Base-by-base conservation (phyloP, 352 stramenopile species). In the Globisporangium nodosum region DNA sequence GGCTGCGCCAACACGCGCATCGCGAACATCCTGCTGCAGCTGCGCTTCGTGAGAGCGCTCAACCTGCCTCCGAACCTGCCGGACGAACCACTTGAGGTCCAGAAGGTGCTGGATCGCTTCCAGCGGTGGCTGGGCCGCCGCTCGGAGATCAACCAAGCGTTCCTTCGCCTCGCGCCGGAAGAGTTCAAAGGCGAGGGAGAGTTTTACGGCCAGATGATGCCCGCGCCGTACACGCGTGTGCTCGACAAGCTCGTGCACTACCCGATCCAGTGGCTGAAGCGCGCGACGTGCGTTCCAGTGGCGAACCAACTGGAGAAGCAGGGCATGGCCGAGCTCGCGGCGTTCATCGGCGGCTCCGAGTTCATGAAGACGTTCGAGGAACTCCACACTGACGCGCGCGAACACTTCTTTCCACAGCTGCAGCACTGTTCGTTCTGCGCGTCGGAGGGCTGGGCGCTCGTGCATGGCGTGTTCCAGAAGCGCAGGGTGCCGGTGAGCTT, bases 351-450 rank as follows among this genome's bases (percentile, higher is more conserved):
- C 24, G 80, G 80, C 7, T 72, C 68, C 1, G 73, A 87, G 52
- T 94, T 92, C 56, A 76, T 74, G 0, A 77, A 85, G 49, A 85
- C 66, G 0, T 93, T 93, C 52, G 81, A 89, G 52, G 71, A 91
- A 54, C 54, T 76, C 12, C 76, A 91, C 46, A 67, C 83, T 0
- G 72, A 73, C 52, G 81, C 76, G 21, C 54, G 65, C 0, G 64
- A 79, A 40, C 57, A 78, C 52, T 80, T 71, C 31, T 91, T 93
- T 37, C 56, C 71, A 31, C 84, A 93, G 43, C 64, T 93, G 0
- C 57, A 54, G 0, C 55, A 66, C 18, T 90, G 79, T 40, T 48
- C 61, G 16, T 90, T 87, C 54, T 90, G 79, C 46, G 64, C 70
- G 11, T 88, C 76, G 0, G 81, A 93, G 62, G 81, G 84, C 15